phyloP scores from a whole-genome alignment of 75 land plant species.

The Chamaecyparis obtusa region DNA sequence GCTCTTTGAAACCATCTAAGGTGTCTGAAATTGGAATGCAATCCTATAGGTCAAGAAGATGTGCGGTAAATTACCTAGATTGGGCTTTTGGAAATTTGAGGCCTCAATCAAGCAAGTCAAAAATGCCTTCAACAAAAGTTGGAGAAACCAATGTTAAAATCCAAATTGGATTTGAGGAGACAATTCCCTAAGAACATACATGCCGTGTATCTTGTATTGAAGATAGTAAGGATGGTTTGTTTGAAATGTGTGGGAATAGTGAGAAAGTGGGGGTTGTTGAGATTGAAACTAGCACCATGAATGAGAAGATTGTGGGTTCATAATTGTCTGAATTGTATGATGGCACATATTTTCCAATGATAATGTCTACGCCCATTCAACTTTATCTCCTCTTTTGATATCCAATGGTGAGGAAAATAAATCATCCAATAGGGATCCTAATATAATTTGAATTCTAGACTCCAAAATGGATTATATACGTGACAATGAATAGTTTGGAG shows the following conservation, averaged over 20 bases:
- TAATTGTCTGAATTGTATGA: too few relatives aligned
- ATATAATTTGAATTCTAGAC: too few relatives aligned
- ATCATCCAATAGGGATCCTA: too few relatives aligned
- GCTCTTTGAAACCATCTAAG: not conserved
- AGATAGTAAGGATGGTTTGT: not conserved
- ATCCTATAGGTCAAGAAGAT: not conserved
- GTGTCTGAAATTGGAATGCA: not conserved
- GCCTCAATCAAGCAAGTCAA: conserved; percentile 39
- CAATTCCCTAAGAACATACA: too few relatives aligned
- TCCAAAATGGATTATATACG: too few relatives aligned
- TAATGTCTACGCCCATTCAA: too few relatives aligned
- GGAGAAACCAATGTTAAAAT: conserved; percentile 6
- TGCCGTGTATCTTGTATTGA: not conserved
- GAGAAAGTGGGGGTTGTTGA: not conserved
- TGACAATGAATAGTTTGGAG: too few relatives aligned
- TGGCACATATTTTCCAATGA: too few relatives aligned
- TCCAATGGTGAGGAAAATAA: too few relatives aligned
- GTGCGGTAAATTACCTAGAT: not conserved
- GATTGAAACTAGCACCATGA: not conserved
- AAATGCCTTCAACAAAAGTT: not conserved
- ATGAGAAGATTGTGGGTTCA: not conserved
- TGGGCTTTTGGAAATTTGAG: conserved; percentile 4
- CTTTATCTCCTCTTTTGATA: too few relatives aligned
- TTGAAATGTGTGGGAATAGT: not conserved
- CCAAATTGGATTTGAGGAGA: not conserved